Conservation (phyloP, 495 filamentous ascomycete genomes). For the Podospora australis region DNA sequence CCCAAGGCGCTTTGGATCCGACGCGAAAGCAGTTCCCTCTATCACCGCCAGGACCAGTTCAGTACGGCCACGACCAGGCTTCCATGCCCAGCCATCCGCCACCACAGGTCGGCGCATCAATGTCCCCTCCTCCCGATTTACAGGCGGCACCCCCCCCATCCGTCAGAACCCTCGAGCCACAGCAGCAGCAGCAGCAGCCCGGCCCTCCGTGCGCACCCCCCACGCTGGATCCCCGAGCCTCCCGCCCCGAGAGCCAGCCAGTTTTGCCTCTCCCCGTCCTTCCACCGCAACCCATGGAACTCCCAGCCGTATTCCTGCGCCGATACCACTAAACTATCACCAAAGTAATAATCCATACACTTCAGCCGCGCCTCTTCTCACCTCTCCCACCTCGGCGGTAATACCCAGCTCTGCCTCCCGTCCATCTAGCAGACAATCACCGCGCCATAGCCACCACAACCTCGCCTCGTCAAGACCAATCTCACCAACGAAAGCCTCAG, state of each 20-base stretch:
- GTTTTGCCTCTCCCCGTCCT: slow-evolving; percentile 45
- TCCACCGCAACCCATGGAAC: slow-evolving; percentile 17
- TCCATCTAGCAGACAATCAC: slow-evolving; percentile 5
- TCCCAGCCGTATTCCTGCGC: slow-evolving; percentile 36
- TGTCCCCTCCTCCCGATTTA: slow-evolving; percentile 32
- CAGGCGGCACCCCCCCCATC: slow-evolving; percentile 15
- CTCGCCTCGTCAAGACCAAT: background rate
- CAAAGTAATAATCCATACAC: slow-evolving; percentile 1
- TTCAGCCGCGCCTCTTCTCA: slow-evolving; percentile 9
- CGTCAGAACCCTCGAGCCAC: too few species aligned
- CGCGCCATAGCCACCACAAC: slow-evolving; percentile 5
- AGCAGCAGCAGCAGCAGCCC: slow-evolving; percentile 16
- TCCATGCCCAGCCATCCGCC: slow-evolving; percentile 15
- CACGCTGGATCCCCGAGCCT: slow-evolving; percentile 40
- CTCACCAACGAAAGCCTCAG: slow-evolving; percentile 18
- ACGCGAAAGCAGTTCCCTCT: background rate
- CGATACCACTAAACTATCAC: slow-evolving; percentile 9
- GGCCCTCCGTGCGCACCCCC: slow-evolving; percentile 33
- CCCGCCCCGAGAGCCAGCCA: slow-evolving; percentile 39
- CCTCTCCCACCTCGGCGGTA: background rate
- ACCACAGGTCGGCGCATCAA: slow-evolving; percentile 30
- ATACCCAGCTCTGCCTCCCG: slow-evolving; percentile 11
- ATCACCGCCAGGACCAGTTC: too few species aligned
- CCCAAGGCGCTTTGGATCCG: slow-evolving; percentile 13
- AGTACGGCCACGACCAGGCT: slow-evolving; percentile 14